These are phyloP conservation scores for Yarrowia bubula DNA, from an alignment of 805 yeast genomes.

Conservation along the genomic window DNA sequence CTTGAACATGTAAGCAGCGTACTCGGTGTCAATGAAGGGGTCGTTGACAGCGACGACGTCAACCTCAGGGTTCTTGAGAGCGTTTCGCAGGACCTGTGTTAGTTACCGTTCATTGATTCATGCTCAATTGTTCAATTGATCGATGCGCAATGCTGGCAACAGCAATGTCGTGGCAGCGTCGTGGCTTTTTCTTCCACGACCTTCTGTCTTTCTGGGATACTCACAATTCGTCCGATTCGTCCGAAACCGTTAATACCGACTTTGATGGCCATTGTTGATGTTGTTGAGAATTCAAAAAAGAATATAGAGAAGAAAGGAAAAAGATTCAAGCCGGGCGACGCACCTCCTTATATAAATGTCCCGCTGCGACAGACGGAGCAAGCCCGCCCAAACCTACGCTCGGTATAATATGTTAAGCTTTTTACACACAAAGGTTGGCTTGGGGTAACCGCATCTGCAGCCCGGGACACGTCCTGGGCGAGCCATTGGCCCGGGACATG, in stretches of 20 bases:
- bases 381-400: constrained; percentile 19
- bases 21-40: constrained; percentile 85
- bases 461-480: background rate
- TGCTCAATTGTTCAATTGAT: background rate
- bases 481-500: background rate
- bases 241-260: constrained; percentile 95
- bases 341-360: constrained; percentile 16
- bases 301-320: constrained; percentile 1
- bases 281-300: background rate
- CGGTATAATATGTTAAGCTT: constrained; percentile 25
- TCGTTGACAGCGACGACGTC: constrained; percentile 86
- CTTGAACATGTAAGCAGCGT: constrained; percentile 94
- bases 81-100: constrained; percentile 60
- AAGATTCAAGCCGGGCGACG: background rate
- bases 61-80: constrained; percentile 69
- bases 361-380: constrained; percentile 13
- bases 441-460: constrained; percentile 16
- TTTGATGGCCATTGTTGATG: constrained; percentile 46
- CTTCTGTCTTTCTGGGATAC: background rate
- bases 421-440: constrained; percentile 14
- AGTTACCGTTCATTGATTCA: constrained; percentile 20
- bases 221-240: constrained; percentile 82
- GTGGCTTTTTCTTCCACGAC: background rate
- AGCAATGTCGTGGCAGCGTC: background rate
- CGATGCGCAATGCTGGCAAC: too few relatives aligned